Evolutionary conservation across 495 filamentous ascomycete genomes (phyloP).

Genomic region (Podospora pseudocomata): DNA sequence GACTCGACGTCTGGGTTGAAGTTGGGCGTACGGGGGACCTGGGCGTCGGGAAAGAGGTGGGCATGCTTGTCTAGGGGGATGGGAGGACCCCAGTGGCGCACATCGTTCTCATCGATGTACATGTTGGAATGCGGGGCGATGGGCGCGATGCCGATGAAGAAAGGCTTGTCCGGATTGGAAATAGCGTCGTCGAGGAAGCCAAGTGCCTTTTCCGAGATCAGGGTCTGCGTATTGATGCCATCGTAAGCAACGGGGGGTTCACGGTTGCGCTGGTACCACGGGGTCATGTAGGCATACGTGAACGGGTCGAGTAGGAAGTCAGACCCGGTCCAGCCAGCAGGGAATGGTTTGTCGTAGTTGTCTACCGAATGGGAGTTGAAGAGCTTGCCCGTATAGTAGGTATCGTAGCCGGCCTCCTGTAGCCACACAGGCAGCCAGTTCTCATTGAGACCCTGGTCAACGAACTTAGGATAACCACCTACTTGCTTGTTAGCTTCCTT

Average conservation of each 20-base stretch:
- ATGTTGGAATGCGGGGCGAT: constrained; percentile 62
- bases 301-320: constrained; percentile 70
- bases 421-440: constrained; percentile 68
- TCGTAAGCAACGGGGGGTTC: constrained; percentile 55
- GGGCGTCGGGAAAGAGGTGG: constrained; percentile 45
- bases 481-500: too few relatives aligned
- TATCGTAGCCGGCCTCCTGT: constrained; percentile 65
- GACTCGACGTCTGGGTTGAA: constrained; percentile 53
- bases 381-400: constrained; percentile 70
- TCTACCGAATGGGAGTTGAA: constrained; percentile 60
- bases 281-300: constrained; percentile 68
- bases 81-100: constrained; percentile 45
- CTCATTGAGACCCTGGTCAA: constrained; percentile 61
- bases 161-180: constrained; percentile 44
- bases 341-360: constrained; percentile 57
- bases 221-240: constrained; percentile 57
- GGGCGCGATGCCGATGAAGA: constrained; percentile 67
- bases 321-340: constrained; percentile 54
- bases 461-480: constrained; percentile 71
- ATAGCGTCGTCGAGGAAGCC: constrained; percentile 61
- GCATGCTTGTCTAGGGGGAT: constrained; percentile 48
- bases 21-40: constrained; percentile 50
- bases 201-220: constrained; percentile 59
- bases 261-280: constrained; percentile 60
- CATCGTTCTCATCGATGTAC: constrained; percentile 14